A percentile compares a stretch with the other conserved stretches of the same genome.
phyloP scores from a whole-genome alignment of 2,329 filamentous ascomycete genomes.

The Sarocladium strictum region DNA sequence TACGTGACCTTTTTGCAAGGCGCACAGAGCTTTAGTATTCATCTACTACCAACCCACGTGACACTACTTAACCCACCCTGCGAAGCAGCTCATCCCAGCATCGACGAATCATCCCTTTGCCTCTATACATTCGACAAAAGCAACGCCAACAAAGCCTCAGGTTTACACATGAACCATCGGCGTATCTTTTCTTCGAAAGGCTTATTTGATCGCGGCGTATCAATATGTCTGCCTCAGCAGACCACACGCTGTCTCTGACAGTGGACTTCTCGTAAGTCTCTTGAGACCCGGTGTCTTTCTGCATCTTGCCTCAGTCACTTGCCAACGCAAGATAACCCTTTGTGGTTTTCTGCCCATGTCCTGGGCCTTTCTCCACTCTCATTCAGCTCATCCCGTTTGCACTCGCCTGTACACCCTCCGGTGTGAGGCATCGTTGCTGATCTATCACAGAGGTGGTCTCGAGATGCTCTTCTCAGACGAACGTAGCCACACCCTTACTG shows the following conservation, averaged over 20 bases:
- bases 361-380: background rate
- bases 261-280: slow-evolving; percentile 62
- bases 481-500: slow-evolving; percentile 61
- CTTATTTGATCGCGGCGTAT: background rate
- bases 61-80: background rate
- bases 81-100: too few relatives aligned
- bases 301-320: background rate
- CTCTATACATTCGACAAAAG: too few relatives aligned
- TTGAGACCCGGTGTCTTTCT: background rate
- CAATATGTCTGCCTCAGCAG: background rate
- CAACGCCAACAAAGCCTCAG: too few relatives aligned
- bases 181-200: too few relatives aligned
- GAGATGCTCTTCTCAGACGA: slow-evolving; percentile 90
- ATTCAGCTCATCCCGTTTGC: too few relatives aligned
- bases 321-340: background rate
- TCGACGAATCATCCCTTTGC: too few relatives aligned
- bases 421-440: background rate
- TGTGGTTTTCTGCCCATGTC: background rate
- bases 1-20: too few relatives aligned
- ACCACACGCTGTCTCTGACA: slow-evolving; percentile 1
- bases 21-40: too few relatives aligned
- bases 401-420: background rate
- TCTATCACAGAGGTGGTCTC: slow-evolving; percentile 65
- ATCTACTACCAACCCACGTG: background rate
- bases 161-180: background rate